These are phyloP conservation scores for Sedum album DNA, from an alignment of 164 flowering plant genomes.

Conservation along the genomic window DNA sequence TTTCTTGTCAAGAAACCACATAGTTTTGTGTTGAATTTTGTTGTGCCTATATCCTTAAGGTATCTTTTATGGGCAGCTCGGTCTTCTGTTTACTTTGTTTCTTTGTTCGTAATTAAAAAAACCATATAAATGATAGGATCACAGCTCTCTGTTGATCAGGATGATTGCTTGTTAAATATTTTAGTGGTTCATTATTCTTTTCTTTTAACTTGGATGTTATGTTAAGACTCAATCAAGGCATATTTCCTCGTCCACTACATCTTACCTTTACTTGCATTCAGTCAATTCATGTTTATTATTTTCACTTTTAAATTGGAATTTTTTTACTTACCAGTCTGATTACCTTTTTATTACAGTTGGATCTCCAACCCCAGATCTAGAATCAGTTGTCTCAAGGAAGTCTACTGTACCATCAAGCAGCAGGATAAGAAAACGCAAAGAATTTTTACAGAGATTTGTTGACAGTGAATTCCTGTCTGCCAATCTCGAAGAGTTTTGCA, in stretches of 20 bases:
- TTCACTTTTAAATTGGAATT: neutral
- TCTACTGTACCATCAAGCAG: slow-evolving; percentile 60
- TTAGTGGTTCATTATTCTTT: too few relatives aligned
- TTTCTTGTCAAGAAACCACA: neutral
- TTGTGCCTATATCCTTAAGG: neutral
- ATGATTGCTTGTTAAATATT: neutral
- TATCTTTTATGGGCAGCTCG: neutral
- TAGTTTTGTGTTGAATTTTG: too few relatives aligned
- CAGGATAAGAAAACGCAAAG: slow-evolving; percentile 46
- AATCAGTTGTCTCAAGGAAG: slow-evolving; percentile 64
- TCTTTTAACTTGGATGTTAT: neutral
- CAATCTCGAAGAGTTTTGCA: slow-evolving; percentile 42
- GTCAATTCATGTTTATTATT: neutral
- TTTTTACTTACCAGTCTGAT: neutral
- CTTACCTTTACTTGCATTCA: neutral
- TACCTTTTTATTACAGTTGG: slow-evolving; percentile 34
- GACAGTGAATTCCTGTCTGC: slow-evolving; percentile 45
- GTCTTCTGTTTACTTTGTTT: neutral
- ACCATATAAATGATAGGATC: neutral
- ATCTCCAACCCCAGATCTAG: slow-evolving; percentile 72
- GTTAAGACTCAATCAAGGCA: neutral
- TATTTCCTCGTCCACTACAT: neutral
- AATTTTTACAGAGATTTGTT: slow-evolving; percentile 62
- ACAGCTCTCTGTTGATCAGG: neutral
- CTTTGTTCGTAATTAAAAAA: neutral